A percentile compares a stretch with the other conserved stretches of the same genome.
phyloP scores from a whole-genome alignment of 2,329 filamentous ascomycete species.

The Aspergillus cejpii region DNA sequence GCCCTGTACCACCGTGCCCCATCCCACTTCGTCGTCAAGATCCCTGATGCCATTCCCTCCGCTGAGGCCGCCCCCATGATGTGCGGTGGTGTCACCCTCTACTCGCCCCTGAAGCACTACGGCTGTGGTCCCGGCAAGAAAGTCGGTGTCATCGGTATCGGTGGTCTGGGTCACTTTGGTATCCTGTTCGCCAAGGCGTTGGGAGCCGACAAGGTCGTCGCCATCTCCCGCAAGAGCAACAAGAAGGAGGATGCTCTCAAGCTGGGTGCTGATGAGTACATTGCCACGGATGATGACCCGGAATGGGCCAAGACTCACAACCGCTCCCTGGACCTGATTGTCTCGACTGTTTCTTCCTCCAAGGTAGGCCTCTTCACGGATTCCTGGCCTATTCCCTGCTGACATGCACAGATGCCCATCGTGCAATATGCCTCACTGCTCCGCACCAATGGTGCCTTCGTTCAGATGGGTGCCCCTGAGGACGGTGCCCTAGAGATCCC shows the following conservation, averaged over 20 bases:
- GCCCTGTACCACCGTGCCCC: conserved; percentile 50
- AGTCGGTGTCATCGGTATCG: conserved; percentile 12
- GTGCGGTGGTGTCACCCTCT: conserved; percentile 16
- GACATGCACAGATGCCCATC: conserved; percentile 49
- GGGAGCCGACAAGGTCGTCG: conserved; percentile 47
- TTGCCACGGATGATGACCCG: conserved; percentile 50
- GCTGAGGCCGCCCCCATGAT: conserved; percentile 15
- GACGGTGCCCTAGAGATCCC: conserved; percentile 48
- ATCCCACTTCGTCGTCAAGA: conserved; percentile 53
- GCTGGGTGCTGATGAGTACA: conserved; percentile 51
- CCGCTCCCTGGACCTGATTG: conserved; percentile 48
- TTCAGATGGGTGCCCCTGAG: conserved; percentile 62
- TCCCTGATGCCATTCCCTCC: conserved; percentile 14
- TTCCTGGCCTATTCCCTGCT: background rate
- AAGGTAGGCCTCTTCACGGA: conserved; percentile 6
- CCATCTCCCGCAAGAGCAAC: conserved; percentile 46
- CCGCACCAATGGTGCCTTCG: conserved; percentile 50
- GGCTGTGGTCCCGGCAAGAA: conserved; percentile 15
- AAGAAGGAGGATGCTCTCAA: conserved; percentile 50
- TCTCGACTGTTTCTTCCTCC: conserved; percentile 49
- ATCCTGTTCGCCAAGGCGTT: conserved; percentile 16
- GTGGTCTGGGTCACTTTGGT: conserved; percentile 14
- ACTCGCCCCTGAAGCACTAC: conserved; percentile 14
- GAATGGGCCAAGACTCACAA: conserved; percentile 48
- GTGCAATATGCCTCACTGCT: conserved; percentile 54